These are phyloP conservation scores for Vachellia collinsii DNA, from an alignment of 306 rosid species.

Conservation along the genomic window DNA sequence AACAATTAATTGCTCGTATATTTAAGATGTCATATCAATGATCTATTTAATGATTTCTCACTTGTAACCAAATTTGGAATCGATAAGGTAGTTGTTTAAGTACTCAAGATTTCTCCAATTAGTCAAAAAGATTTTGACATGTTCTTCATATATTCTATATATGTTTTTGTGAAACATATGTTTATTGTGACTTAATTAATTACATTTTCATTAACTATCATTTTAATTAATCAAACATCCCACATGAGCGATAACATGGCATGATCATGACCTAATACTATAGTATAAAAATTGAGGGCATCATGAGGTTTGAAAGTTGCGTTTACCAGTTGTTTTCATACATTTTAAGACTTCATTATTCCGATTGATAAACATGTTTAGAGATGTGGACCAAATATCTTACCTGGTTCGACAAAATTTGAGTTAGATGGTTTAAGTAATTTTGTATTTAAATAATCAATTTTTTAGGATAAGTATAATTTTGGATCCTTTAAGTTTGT, in stretches of 20 bases:
- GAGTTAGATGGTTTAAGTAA: too few relatives aligned
- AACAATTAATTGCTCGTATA: background rate
- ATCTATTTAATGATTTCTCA: background rate
- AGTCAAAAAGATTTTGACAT: background rate
- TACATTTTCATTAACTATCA: constrained; percentile 2
- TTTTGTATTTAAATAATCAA: too few relatives aligned
- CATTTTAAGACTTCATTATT: too few relatives aligned
- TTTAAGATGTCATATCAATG: background rate
- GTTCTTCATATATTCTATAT: constrained; percentile 21
- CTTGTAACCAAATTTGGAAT: background rate
- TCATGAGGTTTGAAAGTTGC: constrained; percentile 34
- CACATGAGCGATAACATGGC: constrained; percentile 42
- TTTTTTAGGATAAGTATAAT: too few relatives aligned
- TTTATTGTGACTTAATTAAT: background rate
- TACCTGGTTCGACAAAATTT: too few relatives aligned
- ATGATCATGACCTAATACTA: constrained; percentile 22
- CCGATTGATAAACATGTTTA: too few relatives aligned
- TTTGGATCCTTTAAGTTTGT: too few relatives aligned
- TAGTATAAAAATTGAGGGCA: background rate
- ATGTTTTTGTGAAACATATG: background rate
- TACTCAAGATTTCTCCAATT: background rate
- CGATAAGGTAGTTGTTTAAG: background rate
- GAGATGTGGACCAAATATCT: too few relatives aligned
- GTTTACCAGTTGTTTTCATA: background rate
- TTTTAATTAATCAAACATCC: constrained; percentile 35